These are phyloP conservation scores for Tilletia setariae DNA, from an alignment of 1,284 basidiomycete species.

Conservation along the genomic window DNA sequence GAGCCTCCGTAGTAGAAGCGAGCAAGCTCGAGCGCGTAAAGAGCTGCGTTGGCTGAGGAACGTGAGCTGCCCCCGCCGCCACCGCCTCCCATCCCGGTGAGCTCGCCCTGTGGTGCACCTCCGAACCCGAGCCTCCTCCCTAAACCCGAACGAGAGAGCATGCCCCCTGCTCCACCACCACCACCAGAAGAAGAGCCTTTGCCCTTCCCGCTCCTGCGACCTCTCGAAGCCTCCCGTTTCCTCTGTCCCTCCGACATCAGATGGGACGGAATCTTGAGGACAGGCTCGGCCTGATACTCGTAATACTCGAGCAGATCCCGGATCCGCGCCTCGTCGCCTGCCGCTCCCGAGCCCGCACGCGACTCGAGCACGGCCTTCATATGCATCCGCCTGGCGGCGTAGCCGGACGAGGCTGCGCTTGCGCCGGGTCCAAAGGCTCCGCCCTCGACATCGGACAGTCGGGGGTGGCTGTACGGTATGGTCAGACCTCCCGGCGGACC, in stretches of 20 bases:
- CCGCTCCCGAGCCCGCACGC: conserved; percentile 30
- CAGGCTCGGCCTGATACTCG: conserved; percentile 41
- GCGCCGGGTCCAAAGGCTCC: conserved; percentile 91
- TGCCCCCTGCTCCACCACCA: not conserved
- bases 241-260: no score
- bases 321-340: conserved; percentile 46
- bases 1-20: conserved; percentile 48
- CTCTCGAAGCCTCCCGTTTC: no score
- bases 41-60: conserved; percentile 16
- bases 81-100: not conserved
- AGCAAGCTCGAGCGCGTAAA: conserved; percentile 36
- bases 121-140: no score
- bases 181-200: no score
- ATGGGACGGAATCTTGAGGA: conserved; percentile 16
- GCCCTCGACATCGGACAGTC: conserved; percentile 82
- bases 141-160: not conserved
- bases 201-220: no score
- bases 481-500: conserved; percentile 89
- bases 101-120: no score
- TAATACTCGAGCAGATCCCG: conserved; percentile 75
- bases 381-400: conserved; percentile 66
- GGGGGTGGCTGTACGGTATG: conserved; percentile 74
- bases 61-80: not conserved
- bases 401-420: conserved; percentile 71
- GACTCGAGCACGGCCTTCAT: conserved; percentile 67